Conservation (phyloP, 371 early-diverging fungal genomes). For the Lichtheimia hyalospora region DNA sequence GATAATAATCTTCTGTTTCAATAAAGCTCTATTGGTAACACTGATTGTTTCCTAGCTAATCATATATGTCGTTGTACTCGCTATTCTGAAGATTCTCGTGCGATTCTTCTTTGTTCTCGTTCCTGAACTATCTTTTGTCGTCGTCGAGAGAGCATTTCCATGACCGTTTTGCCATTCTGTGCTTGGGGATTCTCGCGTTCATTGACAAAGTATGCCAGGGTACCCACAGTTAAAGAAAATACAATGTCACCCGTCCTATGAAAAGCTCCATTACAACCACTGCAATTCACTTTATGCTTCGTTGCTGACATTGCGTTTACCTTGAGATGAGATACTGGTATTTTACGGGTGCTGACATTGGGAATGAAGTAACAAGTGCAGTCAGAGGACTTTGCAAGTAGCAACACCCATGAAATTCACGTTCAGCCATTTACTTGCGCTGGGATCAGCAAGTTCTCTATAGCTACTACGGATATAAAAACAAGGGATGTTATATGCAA, state of each 20-base stretch:
- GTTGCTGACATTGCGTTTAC: conserved; percentile 11
- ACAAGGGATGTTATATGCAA: too few relatives aligned
- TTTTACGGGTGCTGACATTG: conserved; percentile 35
- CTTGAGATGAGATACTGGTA: conserved; percentile 48
- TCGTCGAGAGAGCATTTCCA: conserved; percentile 33
- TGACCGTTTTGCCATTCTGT: conserved; percentile 46
- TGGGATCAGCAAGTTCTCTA: too few relatives aligned
- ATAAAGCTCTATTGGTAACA: too few relatives aligned
- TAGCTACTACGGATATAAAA: too few relatives aligned
- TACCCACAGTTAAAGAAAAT: conserved; percentile 47
- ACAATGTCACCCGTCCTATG: conserved; percentile 45
- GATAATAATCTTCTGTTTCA: too few relatives aligned
- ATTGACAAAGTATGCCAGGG: conserved; percentile 51
- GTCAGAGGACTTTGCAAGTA: too few relatives aligned
- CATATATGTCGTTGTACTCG: too few relatives aligned
- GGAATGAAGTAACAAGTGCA: too few relatives aligned
- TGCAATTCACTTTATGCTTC: background rate
- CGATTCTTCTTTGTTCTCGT: conserved; percentile 23
- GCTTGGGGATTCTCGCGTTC: conserved; percentile 50
- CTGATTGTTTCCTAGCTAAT: too few relatives aligned
- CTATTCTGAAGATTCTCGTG: too few relatives aligned
- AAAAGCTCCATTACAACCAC: background rate
- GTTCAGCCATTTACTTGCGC: too few relatives aligned
- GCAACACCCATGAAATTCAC: too few relatives aligned
- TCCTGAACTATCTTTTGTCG: conserved; percentile 29